Evolutionary conservation across 495 filamentous ascomycete genomes (phyloP), one percentile per base, ranked within the genome.

Genomic region (Hypomontagnella monticulosa): DNA sequence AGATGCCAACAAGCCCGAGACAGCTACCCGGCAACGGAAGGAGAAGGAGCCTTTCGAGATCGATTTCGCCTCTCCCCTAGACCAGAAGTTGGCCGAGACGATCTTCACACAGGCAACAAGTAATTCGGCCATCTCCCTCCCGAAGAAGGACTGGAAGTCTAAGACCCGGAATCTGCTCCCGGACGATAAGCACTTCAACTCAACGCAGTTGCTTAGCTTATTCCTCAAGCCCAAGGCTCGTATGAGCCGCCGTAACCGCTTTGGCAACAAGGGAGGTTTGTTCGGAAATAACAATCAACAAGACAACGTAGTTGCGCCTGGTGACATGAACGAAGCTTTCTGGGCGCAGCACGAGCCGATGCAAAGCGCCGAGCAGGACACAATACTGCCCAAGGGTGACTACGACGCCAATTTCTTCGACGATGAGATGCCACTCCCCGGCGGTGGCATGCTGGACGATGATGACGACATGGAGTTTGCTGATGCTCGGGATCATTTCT

Each of bases 341-440:
- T 99, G 96, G 95, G 96, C 95, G 0, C 89, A 93, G 71, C 88
- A 93, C 49, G 82, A 78, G 1, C 81, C 82, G 3, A 63, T 73
- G 15, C 71, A 72, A 10, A 73, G 79, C 72, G 76, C 63, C 7
- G 66, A 70, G 14, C 79, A 80, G 32, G 79, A 81, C 23, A 78
- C 75, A 4, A 72, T 72, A 3, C 74, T 79, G 10, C 82, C 83
- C 0, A 80, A 88, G 59, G 91, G 87, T 72, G 75, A 95, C 70
- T 99, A 98, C 74, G 93, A 98, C 78, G 95, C 96, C 43, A 91
- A 98, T 67, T 99, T 98, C 85, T 99, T 98, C 81, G 95, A 99
- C 69, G 94, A 97, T 74, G 92, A 87, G n/a, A 82, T 97, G 54
- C 87, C 88, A 34, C 88, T 91, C 63, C 83, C 87, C 4, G 89